A percentile compares a stretch with the other conserved stretches of the same genome.
phyloP scores from a whole-genome alignment of 169 alveolate species.

The Cryptosporidium xiaoi region DNA sequence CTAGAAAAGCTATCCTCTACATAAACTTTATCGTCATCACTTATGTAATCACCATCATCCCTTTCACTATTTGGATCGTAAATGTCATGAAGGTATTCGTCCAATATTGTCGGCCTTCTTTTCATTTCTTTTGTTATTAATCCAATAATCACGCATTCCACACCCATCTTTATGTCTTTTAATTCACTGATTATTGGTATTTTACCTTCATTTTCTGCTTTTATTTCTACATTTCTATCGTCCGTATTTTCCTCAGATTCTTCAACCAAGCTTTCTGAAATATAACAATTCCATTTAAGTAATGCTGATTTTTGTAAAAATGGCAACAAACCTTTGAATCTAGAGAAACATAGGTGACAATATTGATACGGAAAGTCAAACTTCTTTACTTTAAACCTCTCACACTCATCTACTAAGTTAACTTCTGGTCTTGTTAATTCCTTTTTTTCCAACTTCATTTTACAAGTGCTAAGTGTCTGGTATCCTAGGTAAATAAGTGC shows the following conservation, averaged over 20 bases:
- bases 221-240: not conserved
- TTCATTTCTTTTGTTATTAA: constrained; percentile 57
- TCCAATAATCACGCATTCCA: constrained; percentile 51
- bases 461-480: no score
- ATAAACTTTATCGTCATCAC: constrained; percentile 35
- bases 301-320: constrained; percentile 10
- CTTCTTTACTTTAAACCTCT: constrained; percentile 21
- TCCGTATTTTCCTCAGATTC: not conserved
- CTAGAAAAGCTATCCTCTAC: constrained; percentile 63
- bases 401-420: constrained; percentile 49
- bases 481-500: no score
- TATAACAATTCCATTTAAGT: constrained; percentile 11
- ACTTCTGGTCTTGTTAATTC: constrained; percentile 11
- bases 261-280: not conserved
- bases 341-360: constrained; percentile 35
- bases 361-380: constrained; percentile 51
- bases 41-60: constrained; percentile 4
- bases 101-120: constrained; percentile 43
- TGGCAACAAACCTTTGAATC: constrained; percentile 37
- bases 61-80: not conserved
- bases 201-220: not conserved
- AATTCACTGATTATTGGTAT: constrained; percentile 28
- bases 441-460: not conserved
- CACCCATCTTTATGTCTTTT: constrained; percentile 29
- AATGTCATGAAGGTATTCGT: constrained; percentile 66